Evolutionary conservation across 2,329 filamentous ascomycete genomes (phyloP).

Genomic region (Fusarium sp.): DNA sequence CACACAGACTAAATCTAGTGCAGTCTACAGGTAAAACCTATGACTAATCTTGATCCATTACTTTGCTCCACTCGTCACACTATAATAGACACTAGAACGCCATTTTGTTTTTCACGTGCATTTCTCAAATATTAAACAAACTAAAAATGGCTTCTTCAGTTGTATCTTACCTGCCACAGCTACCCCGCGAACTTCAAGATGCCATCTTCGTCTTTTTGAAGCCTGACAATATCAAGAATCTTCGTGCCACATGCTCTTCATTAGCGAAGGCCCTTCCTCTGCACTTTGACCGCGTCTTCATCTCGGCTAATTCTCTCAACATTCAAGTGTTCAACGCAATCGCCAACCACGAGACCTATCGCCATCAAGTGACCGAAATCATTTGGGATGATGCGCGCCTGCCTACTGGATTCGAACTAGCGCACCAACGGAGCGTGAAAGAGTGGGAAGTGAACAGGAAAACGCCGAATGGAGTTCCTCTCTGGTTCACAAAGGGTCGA

Average conservation of each 20-base stretch:
- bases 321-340: not conserved
- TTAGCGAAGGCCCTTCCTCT: not conserved
- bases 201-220: not conserved
- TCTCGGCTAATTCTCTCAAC: not conserved
- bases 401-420: not conserved
- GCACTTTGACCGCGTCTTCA: not conserved
- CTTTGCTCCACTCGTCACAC: not conserved
- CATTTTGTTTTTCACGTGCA: rapidly evolving
- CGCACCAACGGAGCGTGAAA: too few species aligned
- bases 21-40: too few species aligned
- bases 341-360: not conserved
- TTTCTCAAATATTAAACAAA: not conserved
- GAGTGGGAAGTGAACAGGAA: too few species aligned
- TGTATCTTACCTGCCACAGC: not conserved
- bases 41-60: not conserved
- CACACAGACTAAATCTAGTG: too few species aligned
- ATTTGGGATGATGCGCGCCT: constrained; percentile 2
- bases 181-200: not conserved
- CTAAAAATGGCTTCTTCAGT: not conserved
- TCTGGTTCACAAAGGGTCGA: not conserved
- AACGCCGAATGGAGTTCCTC: not conserved
- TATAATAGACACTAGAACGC: not conserved
- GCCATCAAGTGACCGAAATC: not conserved
- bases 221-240: not conserved
- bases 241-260: not conserved